A percentile compares a stretch with the other conserved stretches of the same genome.
These are phyloP conservation scores for Paraconiothyrium sp. DNA, from an alignment of 2,329 filamentous ascomycete genomes.

Conservation along the genomic window DNA sequence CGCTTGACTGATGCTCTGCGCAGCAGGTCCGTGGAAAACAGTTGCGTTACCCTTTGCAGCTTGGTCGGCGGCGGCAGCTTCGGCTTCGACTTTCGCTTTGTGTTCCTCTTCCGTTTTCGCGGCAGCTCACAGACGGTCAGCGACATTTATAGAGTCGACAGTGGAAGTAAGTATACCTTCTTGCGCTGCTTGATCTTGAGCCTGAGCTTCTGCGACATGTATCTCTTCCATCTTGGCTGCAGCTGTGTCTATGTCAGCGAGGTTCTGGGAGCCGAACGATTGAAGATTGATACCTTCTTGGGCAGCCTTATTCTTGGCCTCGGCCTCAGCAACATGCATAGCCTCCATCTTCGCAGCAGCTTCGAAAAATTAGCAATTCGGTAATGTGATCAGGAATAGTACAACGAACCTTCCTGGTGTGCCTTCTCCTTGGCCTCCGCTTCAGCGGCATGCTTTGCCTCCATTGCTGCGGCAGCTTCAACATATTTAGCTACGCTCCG, in stretches of 20 bases:
- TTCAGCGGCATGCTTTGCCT: conserved; percentile 20
- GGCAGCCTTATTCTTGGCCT: conserved; percentile 18
- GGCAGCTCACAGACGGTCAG: conserved; percentile 10
- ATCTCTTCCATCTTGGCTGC: conserved; percentile 31
- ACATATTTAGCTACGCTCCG: conserved; percentile 5
- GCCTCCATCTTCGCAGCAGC: conserved; percentile 26
- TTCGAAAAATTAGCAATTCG: background rate
- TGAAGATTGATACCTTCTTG: conserved; percentile 9
- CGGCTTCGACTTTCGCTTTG: conserved; percentile 25
- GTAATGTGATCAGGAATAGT: background rate
- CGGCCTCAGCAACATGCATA: conserved; percentile 23
- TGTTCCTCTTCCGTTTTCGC: conserved; percentile 31
- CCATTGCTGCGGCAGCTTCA: conserved; percentile 21
- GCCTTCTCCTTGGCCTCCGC: conserved; percentile 22
- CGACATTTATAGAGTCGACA: background rate
- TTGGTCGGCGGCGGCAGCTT: conserved; percentile 16
- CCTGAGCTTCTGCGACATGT: conserved; percentile 25
- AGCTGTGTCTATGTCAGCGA: background rate
- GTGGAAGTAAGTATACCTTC: conserved; percentile 14
- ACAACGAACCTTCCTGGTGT: conserved; percentile 18
- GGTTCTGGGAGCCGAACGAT: background rate
- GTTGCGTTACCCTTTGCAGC: conserved; percentile 16
- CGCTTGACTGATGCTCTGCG: conserved; percentile 11
- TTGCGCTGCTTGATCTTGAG: conserved; percentile 20
- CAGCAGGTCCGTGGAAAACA: conserved; percentile 16